These are phyloP conservation scores for Chenopodium album DNA, from an alignment of 148 eudicot species.

Conservation along the genomic window DNA sequence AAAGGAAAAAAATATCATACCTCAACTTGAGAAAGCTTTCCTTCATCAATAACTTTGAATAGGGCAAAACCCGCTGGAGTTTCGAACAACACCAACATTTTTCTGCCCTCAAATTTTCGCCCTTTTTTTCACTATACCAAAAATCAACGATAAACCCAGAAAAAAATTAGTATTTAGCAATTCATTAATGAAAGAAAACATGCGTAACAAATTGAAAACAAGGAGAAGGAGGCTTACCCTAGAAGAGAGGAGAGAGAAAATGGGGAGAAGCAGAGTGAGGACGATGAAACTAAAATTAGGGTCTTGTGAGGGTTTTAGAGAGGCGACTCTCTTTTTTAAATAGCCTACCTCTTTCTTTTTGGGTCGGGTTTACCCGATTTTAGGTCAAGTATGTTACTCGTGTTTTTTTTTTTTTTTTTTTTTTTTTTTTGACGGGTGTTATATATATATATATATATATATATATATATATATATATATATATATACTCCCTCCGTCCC, in stretches of 20 bases:
- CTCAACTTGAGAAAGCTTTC: conserved; percentile 76
- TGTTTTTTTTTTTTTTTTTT: no score
- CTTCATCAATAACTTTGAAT: conserved; percentile 87
- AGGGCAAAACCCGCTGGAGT: conserved; percentile 95
- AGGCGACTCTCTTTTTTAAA: not conserved
- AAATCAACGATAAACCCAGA: not conserved
- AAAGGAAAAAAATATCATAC: conserved; percentile 22
- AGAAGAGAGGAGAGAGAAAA: not conserved
- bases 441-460: no score
- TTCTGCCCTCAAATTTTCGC: conserved; percentile 17
- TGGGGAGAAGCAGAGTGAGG: not conserved
- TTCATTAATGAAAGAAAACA: not conserved
- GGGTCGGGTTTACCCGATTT: conserved; percentile 7
- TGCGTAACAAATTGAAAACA: not conserved
- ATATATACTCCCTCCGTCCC: no score
- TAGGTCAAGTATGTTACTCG: not conserved
- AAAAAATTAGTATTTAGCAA: not conserved
- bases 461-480: no score
- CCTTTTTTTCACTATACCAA: not conserved
- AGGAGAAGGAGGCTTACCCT: conserved; percentile 1
- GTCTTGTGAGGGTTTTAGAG: conserved; percentile 5
- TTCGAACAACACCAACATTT: conserved; percentile 70
- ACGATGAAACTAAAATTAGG: not conserved
- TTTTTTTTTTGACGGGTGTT: no score
- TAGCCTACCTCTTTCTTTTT: not conserved